These are phyloP conservation scores for Rugosomyces carneus DNA, from an alignment of 1,284 basidiomycete species.

Conservation along the genomic window DNA sequence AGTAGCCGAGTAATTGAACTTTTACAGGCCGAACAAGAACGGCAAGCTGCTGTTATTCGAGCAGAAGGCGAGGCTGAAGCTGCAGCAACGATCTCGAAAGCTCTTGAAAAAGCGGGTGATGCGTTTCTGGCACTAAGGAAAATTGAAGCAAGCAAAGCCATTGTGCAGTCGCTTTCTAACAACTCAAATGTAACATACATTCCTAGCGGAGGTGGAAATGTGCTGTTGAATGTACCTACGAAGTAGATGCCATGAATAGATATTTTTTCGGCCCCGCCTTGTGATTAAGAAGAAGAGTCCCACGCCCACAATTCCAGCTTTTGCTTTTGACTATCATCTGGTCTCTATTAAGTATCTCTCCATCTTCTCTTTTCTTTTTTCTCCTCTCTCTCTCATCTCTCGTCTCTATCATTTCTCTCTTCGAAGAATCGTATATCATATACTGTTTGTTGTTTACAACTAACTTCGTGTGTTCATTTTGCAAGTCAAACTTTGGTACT, in stretches of 20 bases:
- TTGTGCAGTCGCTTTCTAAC: slow-evolving; percentile 73
- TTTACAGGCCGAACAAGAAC: slow-evolving; percentile 91
- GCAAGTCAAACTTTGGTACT: slow-evolving; percentile 22
- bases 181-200: slow-evolving; percentile 88
- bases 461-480: slow-evolving; percentile 28
- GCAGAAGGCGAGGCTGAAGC: slow-evolving; percentile 99
- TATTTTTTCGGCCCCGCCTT: not conserved
- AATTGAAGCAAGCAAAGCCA: slow-evolving; percentile 98
- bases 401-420: slow-evolving; percentile 33
- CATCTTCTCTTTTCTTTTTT: slow-evolving; percentile 39
- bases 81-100: slow-evolving; percentile 85
- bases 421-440: slow-evolving; percentile 45
- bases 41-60: slow-evolving; percentile 95
- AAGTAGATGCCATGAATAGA: slow-evolving; percentile 29
- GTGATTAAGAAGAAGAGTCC: slow-evolving; percentile 16
- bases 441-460: slow-evolving; percentile 40
- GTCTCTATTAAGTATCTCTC: slow-evolving; percentile 36
- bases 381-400: slow-evolving; percentile 28
- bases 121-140: slow-evolving; percentile 93
- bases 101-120: slow-evolving; percentile 93
- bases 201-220: slow-evolving; percentile 72
- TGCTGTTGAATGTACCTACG: slow-evolving; percentile 79
- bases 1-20: not conserved
- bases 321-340: slow-evolving; percentile 39
- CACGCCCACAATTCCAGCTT: slow-evolving; percentile 22